Percentiles rank a stretch among this genome's conserved stretches.
Conservation (phyloP, 495 filamentous ascomycete genomes). For the Aspergillus coremiiformis region DNA sequence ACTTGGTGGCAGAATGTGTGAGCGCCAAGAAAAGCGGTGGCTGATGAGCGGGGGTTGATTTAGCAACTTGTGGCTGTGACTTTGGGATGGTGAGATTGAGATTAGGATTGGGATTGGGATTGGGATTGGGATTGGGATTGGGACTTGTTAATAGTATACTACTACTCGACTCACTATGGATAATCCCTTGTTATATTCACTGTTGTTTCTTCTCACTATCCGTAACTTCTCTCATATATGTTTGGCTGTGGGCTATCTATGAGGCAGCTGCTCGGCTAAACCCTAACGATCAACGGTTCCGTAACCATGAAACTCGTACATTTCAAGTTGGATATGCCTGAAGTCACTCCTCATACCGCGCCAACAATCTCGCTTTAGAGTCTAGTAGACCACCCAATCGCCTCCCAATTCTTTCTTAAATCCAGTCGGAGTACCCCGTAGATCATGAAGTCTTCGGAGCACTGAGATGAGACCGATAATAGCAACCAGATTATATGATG, state of each 20-base stretch:
- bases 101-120: not conserved
- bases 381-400: not conserved
- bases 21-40: slow-evolving; percentile 8
- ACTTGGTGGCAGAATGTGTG: slow-evolving; percentile 9
- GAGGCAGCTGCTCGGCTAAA: slow-evolving; percentile 41
- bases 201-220: too few species aligned
- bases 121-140: too few species aligned
- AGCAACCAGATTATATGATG: not conserved
- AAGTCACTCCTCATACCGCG: not conserved
- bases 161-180: too few species aligned
- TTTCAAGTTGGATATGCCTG: too few species aligned
- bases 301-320: not conserved
- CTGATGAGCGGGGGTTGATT: not conserved
- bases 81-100: not conserved
- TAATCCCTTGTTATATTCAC: too few species aligned
- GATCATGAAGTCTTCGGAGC: not conserved
- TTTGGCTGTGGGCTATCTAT: slow-evolving; percentile 17
- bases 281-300: slow-evolving; percentile 28
- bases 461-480: not conserved
- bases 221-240: too few species aligned
- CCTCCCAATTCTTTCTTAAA: not conserved
- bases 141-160: too few species aligned
- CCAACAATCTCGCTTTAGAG: not conserved
- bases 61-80: too few species aligned
- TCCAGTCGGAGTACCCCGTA: not conserved